These are phyloP conservation scores for Penicillium waksmanii DNA, from an alignment of 495 filamentous ascomycete species.

Conservation along the genomic window DNA sequence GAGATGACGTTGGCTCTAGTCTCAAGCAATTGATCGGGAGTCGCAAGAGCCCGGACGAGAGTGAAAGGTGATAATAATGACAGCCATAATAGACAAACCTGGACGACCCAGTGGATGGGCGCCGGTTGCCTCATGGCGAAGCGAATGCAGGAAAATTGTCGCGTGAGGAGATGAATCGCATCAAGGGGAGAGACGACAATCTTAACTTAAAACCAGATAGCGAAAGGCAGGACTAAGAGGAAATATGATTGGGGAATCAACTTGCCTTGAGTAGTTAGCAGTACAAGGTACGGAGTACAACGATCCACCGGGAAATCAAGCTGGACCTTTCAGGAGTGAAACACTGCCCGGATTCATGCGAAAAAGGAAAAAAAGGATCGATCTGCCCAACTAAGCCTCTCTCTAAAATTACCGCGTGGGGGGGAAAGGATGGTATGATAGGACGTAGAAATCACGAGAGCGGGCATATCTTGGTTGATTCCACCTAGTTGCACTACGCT, in stretches of 20 bases:
- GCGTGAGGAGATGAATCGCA: background rate
- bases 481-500: background rate
- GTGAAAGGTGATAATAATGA: slow-evolving; percentile 9
- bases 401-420: background rate
- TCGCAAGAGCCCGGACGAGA: slow-evolving; percentile 2
- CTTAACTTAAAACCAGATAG: slow-evolving; percentile 4
- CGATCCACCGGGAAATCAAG: background rate
- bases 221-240: background rate
- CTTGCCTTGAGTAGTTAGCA: background rate
- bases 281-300: no score
- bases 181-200: background rate
- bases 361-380: background rate
- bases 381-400: slow-evolving; percentile 4
- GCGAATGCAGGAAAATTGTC: background rate
- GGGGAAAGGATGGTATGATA: slow-evolving; percentile 4
- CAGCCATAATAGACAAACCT: slow-evolving; percentile 19
- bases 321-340: background rate
- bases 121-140: slow-evolving; percentile 23
- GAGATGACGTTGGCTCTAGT: background rate
- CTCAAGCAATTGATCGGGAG: background rate
- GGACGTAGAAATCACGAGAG: slow-evolving; percentile 2
- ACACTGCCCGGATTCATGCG: background rate
- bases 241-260: background rate
- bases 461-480: background rate
- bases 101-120: slow-evolving; percentile 20